A percentile compares a stretch with the other conserved stretches of the same genome.
Evolutionary conservation across 495 filamentous ascomycete species (phyloP).

Genomic region (Xylaria bambusicola): DNA sequence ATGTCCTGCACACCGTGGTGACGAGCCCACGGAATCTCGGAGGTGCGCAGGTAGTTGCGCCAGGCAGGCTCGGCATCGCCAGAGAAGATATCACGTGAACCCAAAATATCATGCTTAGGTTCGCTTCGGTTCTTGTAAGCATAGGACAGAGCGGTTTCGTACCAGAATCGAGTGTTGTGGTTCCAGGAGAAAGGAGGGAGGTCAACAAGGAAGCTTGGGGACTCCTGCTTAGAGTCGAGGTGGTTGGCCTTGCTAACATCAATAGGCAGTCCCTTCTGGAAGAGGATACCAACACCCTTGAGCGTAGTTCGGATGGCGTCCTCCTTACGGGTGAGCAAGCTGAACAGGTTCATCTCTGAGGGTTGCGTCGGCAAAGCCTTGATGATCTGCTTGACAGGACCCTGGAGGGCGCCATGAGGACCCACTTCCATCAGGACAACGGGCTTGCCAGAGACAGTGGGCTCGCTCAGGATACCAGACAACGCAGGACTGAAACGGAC

Average conservation of each 20-base stretch:
- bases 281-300: conserved; percentile 34
- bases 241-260: conserved; percentile 41
- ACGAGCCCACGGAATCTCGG: conserved; percentile 46
- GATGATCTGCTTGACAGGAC: conserved; percentile 52
- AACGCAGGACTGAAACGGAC: conserved; percentile 44
- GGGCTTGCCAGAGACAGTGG: conserved; percentile 19
- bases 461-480: conserved; percentile 17
- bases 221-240: conserved; percentile 18
- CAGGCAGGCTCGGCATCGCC: conserved; percentile 43
- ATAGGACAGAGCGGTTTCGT: conserved; percentile 38
- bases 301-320: conserved; percentile 34
- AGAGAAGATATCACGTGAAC: conserved; percentile 32
- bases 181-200: conserved; percentile 44
- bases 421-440: conserved; percentile 54
- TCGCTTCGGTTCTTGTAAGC: conserved; percentile 45
- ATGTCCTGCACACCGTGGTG: conserved; percentile 42
- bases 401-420: conserved; percentile 56
- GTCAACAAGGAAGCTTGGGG: conserved; percentile 30
- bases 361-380: conserved; percentile 14
- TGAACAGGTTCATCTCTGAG: conserved; percentile 21
- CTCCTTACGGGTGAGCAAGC: conserved; percentile 32
- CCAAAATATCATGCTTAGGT: conserved; percentile 49
- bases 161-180: conserved; percentile 42
- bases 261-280: conserved; percentile 39
- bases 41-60: conserved; percentile 39